Base-by-base conservation (phyloP, 345 rosid genomes). In the Populus tremula region DNA sequence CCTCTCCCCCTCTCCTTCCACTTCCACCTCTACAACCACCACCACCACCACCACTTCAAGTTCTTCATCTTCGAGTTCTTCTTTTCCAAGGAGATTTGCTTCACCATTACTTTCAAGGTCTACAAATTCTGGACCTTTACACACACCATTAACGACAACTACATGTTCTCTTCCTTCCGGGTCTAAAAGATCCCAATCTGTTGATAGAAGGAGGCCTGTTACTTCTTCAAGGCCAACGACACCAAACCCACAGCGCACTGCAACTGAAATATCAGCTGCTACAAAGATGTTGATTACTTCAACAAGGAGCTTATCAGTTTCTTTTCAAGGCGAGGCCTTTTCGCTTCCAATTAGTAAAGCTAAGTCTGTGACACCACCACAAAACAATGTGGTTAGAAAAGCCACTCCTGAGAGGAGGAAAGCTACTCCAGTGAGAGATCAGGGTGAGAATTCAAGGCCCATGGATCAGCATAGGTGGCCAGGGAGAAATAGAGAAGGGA, bases 261-360 rank as follows among this genome's bases (percentile, higher is more conserved):
- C 77, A 8, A 54, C 83, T 36, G 92, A 87, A 79, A 78, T 88
- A 81, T 89, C 93, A 8, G 84, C 89, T 64, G 92, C 94, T 0
- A 80, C 91, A 8, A 92, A 85, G 88, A 88, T 93, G 94, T 80
- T 91, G 77, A 87, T 95, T 76, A 92, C 97, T 84, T 95, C 98
- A 12, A 86, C 99, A 0, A 80, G 99, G 81, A 95, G 97, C 71
- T 86, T 95, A 77, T 89, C 97, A 39, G 98, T 95, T 78, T 90
- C 99, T 1, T 95, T 95, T 72, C 99, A 93, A 87, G 99, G 99
- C 0, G 93, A 91, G 80, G 81, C 92, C 62, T 95, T 91, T 87
- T 93, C 97, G 49, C 93, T 95, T 67, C 98, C 97, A 77, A 86
- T 92, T 80, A 90, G 97, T 69, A 95, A 87, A 82, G 89, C 91